Percentiles rank a stretch among this genome's conserved stretches.
phyloP scores from a whole-genome alignment of 805 yeast species.

The Tetrapisispora namnaoensis region DNA sequence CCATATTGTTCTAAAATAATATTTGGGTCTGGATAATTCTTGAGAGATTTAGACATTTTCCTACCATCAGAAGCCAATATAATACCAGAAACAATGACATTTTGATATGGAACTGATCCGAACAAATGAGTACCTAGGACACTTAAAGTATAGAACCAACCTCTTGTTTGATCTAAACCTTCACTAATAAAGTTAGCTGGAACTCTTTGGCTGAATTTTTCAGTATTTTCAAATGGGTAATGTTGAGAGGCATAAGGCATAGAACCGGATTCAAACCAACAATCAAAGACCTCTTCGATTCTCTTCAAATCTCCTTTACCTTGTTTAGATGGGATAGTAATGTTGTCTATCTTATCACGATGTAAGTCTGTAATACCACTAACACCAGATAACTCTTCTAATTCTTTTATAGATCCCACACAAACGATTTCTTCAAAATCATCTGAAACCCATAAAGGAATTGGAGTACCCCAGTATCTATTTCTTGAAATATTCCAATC shows the following conservation, averaged over 20 bases:
- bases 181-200: constrained; percentile 98
- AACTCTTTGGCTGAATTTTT: constrained; percentile 60
- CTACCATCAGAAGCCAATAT: constrained; percentile 97
- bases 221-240: constrained; percentile 86
- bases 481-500: constrained; percentile 99
- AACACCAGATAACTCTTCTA: constrained; percentile 75
- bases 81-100: constrained; percentile 92
- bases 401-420: constrained; percentile 83
- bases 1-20: constrained; percentile 79
- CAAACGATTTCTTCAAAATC: constrained; percentile 90
- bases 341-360: constrained; percentile 83
- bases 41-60: constrained; percentile 97
- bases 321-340: constrained; percentile 83
- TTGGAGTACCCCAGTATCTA: constrained; percentile 99
- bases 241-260: constrained; percentile 98
- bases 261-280: constrained; percentile 99
- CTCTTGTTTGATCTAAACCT: constrained; percentile 99
- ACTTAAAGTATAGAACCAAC: constrained; percentile 97
- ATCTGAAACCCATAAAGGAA: constrained; percentile 95
- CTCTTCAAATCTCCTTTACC: constrained; percentile 86
- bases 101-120: constrained; percentile 85
- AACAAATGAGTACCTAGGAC: constrained; percentile 93
- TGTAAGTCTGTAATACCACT: constrained; percentile 79
- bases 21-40: constrained; percentile 94
- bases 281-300: constrained; percentile 96